Percentiles rank a stretch among this genome's conserved stretches.
phyloP scores from a whole-genome alignment of 1,284 basidiomycete species.

The Porphyrellus sp. region DNA sequence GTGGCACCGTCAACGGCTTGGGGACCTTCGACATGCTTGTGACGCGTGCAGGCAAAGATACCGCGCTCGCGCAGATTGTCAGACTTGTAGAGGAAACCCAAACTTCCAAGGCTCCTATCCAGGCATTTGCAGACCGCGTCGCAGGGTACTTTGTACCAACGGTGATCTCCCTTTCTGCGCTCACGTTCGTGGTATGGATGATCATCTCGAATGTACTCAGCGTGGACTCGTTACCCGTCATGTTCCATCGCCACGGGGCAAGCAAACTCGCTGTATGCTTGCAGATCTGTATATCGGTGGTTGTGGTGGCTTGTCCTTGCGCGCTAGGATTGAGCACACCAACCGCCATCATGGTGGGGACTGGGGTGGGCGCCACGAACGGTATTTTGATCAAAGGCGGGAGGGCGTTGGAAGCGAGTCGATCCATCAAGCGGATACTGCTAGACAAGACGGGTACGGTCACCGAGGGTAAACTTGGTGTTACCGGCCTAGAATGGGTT shows the following conservation, averaged over 20 bases:
- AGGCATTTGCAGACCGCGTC: constrained; percentile 92
- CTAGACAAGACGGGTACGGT: constrained; percentile 99
- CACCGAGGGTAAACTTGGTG: constrained; percentile 80
- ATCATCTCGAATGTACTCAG: constrained; percentile 64
- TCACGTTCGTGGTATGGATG: constrained; percentile 90
- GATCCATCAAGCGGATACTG: constrained; percentile 76
- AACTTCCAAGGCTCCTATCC: constrained; percentile 96
- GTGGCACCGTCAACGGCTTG: constrained; percentile 94
- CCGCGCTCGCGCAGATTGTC: constrained; percentile 94
- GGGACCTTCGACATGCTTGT: constrained; percentile 96
- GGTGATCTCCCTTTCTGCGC: constrained; percentile 77
- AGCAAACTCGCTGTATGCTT: constrained; percentile 90
- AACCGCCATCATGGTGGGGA: constrained; percentile 99
- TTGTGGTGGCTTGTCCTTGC: constrained; percentile 98
- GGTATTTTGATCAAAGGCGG: constrained; percentile 99
- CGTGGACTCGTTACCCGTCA: constrained; percentile 65
- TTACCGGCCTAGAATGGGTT: constrained; percentile 78
- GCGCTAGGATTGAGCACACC: constrained; percentile 95
- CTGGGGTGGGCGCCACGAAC: constrained; percentile 94
- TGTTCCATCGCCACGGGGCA: constrained; percentile 83
- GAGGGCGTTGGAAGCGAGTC: constrained; percentile 88
- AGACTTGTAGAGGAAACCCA: constrained; percentile 97
- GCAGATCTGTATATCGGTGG: constrained; percentile 96
- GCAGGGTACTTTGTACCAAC: constrained; percentile 95
- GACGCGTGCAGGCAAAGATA: constrained; percentile 93